Conservation (phyloP, 1,284 basidiomycete species). For the Trametes sp. region DNA sequence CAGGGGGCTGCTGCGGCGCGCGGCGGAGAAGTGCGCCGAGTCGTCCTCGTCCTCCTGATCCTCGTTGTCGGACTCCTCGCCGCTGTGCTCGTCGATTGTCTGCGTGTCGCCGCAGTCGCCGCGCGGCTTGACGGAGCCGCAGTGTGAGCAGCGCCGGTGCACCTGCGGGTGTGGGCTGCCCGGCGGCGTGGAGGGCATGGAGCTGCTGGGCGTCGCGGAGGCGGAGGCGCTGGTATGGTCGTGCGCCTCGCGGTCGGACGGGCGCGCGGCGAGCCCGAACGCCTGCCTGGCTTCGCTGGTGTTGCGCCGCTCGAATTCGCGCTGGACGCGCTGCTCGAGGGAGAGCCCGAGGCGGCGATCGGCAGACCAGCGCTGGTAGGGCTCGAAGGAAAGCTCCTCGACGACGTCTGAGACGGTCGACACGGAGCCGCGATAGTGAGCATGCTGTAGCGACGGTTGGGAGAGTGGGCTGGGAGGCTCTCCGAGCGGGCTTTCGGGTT, state of each 20-base stretch:
- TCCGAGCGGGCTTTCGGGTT: conserved; percentile 7
- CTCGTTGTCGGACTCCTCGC: conserved; percentile 20
- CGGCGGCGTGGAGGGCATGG: conserved; percentile 13
- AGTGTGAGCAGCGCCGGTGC: conserved; percentile 35
- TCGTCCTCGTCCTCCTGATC: conserved; percentile 22
- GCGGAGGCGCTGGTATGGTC: conserved; percentile 4
- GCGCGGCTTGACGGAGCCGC: conserved; percentile 32
- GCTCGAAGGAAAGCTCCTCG: conserved; percentile 38
- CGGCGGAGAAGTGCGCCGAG: neutral
- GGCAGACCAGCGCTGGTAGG: conserved; percentile 41
- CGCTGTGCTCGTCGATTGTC: conserved; percentile 29
- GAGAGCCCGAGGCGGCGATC: conserved; percentile 40
- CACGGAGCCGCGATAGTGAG: conserved; percentile 25
- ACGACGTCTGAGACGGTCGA: conserved; percentile 32
- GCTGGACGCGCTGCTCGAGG: conserved; percentile 38
- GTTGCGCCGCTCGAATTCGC: conserved; percentile 38
- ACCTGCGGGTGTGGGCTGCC: conserved; percentile 13
- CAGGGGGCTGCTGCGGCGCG: conserved; percentile 12
- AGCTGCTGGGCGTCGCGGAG: conserved; percentile 12
- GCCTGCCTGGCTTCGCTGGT: conserved; percentile 29
- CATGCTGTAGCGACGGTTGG: conserved; percentile 18
- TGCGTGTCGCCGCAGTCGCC: conserved; percentile 28
- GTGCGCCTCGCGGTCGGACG: conserved; percentile 13
- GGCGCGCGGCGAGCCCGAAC: conserved; percentile 13
- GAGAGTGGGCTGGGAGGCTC: conserved; percentile 5